Evolutionary conservation across 805 yeast species (phyloP), one percentile per base, ranked within the genome.

Genomic region (Starmerella ratchasimensis): DNA sequence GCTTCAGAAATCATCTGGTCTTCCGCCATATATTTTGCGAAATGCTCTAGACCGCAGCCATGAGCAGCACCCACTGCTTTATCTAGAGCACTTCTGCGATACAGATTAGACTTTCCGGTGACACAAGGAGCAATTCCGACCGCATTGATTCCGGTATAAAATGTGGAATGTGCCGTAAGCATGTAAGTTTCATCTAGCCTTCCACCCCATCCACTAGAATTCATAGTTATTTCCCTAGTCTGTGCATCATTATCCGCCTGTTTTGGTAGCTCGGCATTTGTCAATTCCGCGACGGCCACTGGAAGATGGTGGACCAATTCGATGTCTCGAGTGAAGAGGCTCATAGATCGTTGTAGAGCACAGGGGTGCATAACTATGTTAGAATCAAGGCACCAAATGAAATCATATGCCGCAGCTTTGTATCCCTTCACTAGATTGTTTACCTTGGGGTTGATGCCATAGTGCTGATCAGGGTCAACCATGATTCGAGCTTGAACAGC

Each of bases 1-100:
- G 83, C 80, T 34, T 80, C 82, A 4, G 81, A 93, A 44, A 83
- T 83, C 93, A 82, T 80, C 56, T 83, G 83, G 56, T 83, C 95
- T 54, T 83, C 95, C 5, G 94, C 94, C 51, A 83, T 83, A 54
- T 76, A 84, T 39, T 74, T 63, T 6, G 93, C 74, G 56, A 84
- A 83, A 40, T 73, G 71, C 36, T 74, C 65, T 30, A 84, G 63
- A 0, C 88, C 80, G 14, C 39, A 43, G 14, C 56, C 58, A 5
- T 35, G 31, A 2, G 36, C 36, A 0, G 42, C 32, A 6, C 43
- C 44, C 7, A 60, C 58, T n/a, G 68, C 55, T n/a, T 27, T 32
- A 14, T 60, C 53, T 19, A 82, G 58, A 37, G 71, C 79, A 0
- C 80, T 71, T 31, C 72, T 64, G 16, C 86, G 63, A 56, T 80